Conservation (phyloP, 2,329 filamentous ascomycete genomes). For the Emmonsiellopsis sp. region DNA sequence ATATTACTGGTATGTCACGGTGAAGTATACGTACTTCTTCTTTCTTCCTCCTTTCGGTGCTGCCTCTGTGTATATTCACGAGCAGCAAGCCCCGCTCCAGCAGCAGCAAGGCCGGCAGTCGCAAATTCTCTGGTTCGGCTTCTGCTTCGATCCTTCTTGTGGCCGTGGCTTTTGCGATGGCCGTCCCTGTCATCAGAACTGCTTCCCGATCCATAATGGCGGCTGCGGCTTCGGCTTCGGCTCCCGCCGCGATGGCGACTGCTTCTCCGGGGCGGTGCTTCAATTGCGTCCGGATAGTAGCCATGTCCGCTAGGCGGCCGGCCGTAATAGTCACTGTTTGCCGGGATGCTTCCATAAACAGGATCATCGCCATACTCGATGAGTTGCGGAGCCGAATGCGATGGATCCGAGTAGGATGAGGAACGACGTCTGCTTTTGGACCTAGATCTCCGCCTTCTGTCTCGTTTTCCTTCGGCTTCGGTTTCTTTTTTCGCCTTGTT, state of each 20-base stretch:
- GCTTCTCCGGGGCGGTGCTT: constrained; percentile 27
- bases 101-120: constrained; percentile 48
- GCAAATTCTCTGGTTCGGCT: constrained; percentile 38
- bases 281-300: constrained; percentile 20
- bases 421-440: constrained; percentile 33
- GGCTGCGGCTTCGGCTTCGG: constrained; percentile 40
- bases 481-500: constrained; percentile 51
- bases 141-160: constrained; percentile 23
- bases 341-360: constrained; percentile 46
- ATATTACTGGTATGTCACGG: constrained; percentile 9
- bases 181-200: constrained; percentile 28
- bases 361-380: constrained; percentile 58
- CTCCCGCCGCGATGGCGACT: constrained; percentile 29
- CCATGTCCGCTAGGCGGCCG: constrained; percentile 28
- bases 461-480: constrained; percentile 34
- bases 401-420: constrained; percentile 29
- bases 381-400: constrained; percentile 39
- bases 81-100: constrained; percentile 47
- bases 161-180: constrained; percentile 21
- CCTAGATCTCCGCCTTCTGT: constrained; percentile 36
- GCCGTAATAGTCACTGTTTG: constrained; percentile 36
- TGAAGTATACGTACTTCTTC: constrained; percentile 36
- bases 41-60: constrained; percentile 46
- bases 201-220: constrained; percentile 21
- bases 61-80: constrained; percentile 48